Base-by-base conservation (phyloP, 2,329 filamentous ascomycete genomes). In the Apiospora saccharicola region DNA sequence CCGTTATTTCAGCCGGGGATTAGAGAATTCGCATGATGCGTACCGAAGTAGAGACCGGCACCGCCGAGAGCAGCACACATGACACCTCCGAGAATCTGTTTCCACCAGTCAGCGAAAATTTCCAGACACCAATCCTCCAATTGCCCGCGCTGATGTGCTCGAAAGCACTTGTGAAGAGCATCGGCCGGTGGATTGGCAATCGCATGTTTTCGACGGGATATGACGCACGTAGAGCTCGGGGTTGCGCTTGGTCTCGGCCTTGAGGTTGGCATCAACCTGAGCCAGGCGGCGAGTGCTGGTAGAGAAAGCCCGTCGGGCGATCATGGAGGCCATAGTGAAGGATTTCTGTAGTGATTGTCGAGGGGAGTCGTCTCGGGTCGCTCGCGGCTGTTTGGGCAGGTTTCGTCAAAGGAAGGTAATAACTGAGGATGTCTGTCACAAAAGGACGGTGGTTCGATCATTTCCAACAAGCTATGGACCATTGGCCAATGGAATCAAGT, bases 31-130 rank as follows among this genome's bases (percentile, higher is more conserved):
- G 73, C 71, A 73, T 44, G 44, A 46, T 47, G 77, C 85, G 81
- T 89, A 94, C 93, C 93, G 80, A 96, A 94, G 86, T 95, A 94
- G 91, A 92, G 97, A 82, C 96, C 96, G 77, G 94, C 96, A 79
- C 96, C 91, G 80, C 92, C 91, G 81, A 98, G 93, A 79, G 94
- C 93, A 82, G 92, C 92, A 79, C 93, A 91, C 94, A 98, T 98
- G 83, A 98, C 92, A 81, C 91, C 94, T 76, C 95, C 90, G 77
- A 99, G 93, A 81, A 98, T 91, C 96, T 98, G 80, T 75, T 71
- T 47, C 43, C 30, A n/a, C 57, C 34, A 57, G 57, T 64, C 57
- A 64, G 57, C 57, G 57, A 22, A 46, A 24, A 46, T 47, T 14
- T 37, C 19, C 19, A 13, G 22, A 16, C 26, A 14, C 10, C 12